phyloP scores from a whole-genome alignment of 306 rosid genomes.

The Pachyrhizus erosus region DNA sequence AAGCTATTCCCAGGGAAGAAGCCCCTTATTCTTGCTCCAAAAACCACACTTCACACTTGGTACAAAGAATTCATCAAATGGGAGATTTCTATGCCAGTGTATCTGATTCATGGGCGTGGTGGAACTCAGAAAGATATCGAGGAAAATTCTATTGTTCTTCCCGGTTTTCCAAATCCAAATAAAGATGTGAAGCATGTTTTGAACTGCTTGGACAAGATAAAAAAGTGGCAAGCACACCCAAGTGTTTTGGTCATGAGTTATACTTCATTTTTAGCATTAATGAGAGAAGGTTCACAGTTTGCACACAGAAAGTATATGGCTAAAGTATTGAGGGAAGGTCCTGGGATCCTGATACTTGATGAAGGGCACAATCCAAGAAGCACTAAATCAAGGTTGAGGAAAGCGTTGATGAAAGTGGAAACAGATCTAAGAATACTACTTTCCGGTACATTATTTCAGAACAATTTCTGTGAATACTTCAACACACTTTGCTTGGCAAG shows the following conservation, averaged over 20 bases:
- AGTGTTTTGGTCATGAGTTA: background rate
- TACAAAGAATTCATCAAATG: slow-evolving; percentile 85
- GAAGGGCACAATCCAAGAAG: slow-evolving; percentile 5
- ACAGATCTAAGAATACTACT: background rate
- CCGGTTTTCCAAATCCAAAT: slow-evolving; percentile 65
- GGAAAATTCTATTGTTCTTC: slow-evolving; percentile 46
- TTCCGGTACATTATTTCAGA: slow-evolving; percentile 3
- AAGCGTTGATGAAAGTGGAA: background rate
- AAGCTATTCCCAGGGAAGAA: slow-evolving; percentile 79
- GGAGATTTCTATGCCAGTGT: slow-evolving; percentile 79
- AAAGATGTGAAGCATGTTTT: slow-evolving; percentile 72
- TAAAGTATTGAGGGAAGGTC: background rate
- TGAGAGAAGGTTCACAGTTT: background rate
- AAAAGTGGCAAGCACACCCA: slow-evolving; percentile 62
- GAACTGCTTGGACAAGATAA: slow-evolving; percentile 79
- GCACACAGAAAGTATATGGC: background rate
- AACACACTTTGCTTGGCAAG: slow-evolving; percentile 4
- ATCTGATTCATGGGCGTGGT: slow-evolving; percentile 71
- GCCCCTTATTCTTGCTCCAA: slow-evolving; percentile 88
- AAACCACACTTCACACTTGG: slow-evolving; percentile 90
- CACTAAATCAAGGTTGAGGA: background rate
- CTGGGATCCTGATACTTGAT: background rate
- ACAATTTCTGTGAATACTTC: background rate
- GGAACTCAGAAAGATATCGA: slow-evolving; percentile 54
- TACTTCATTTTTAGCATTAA: background rate